These are phyloP conservation scores for Trametes hirsuta DNA, from an alignment of 1,284 basidiomycete genomes.

Conservation along the genomic window DNA sequence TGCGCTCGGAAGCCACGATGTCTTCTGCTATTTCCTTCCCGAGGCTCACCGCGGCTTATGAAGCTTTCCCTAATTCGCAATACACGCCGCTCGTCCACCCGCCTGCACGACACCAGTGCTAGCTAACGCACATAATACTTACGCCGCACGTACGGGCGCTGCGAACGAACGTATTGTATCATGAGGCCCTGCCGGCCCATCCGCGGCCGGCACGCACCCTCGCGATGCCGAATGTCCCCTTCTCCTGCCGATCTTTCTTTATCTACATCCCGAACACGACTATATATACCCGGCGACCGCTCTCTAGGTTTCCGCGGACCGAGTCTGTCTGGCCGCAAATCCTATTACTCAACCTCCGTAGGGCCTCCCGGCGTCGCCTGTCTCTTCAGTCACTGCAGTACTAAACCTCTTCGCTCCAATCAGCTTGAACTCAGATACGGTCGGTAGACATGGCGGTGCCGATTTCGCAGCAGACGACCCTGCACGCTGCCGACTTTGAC, in stretches of 20 bases:
- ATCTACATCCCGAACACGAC: background rate
- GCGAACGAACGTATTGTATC: background rate
- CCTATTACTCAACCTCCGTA: too few relatives aligned
- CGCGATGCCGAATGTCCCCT: background rate
- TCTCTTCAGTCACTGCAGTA: too few relatives aligned
- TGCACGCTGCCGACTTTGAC: constrained; percentile 18
- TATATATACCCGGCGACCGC: constrained; percentile 2
- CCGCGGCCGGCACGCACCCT: background rate
- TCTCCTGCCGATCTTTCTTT: background rate
- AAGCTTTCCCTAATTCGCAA: too few relatives aligned
- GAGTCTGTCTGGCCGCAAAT: background rate
- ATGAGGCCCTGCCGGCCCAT: background rate
- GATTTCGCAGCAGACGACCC: constrained; percentile 22
- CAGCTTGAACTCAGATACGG: background rate
- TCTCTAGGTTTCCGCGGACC: background rate
- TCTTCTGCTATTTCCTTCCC: too few relatives aligned
- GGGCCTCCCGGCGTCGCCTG: too few relatives aligned
- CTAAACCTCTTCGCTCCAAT: too few relatives aligned
- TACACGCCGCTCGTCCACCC: background rate
- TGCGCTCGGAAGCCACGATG: too few relatives aligned
- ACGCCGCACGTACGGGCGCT: background rate
- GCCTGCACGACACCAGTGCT: background rate
- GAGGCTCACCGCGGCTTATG: too few relatives aligned
- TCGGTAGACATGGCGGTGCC: constrained; percentile 12
- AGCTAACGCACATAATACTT: background rate